Base-by-base conservation (phyloP, 768 basidiomycete species). In the Collybia sp. region DNA sequence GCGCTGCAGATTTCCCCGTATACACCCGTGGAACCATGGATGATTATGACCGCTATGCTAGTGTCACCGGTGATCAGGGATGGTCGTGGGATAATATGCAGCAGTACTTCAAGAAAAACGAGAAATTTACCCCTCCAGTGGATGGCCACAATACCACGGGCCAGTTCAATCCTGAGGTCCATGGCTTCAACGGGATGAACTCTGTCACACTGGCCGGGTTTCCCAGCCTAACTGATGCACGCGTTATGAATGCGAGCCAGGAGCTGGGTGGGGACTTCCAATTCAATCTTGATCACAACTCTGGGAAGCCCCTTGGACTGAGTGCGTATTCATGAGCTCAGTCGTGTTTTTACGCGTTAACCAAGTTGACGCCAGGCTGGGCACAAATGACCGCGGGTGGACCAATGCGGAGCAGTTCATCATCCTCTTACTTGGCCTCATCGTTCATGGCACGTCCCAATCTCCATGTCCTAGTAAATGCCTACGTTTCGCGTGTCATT, bases 31-130 rank as follows among this genome's bases (percentile, higher is more conserved):
- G 61, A 9, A 45, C 59, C 5, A 16, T 39, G 15, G 58, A 63
- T 15, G 66, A 68, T 35, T 68, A 51, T 20, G 52, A 68, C 42
- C 51, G 55, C 13, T 64, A 52, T 19, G 66, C 61, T 2, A 48
- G 37, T 2, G 38, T 61, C 5, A 58, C 62, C 1, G 57, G 60
- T 2, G 66, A 68, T 45, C 6, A 44, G n/a, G 64, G 65, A 3
- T 67, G 64, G 67, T 58, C 60, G 9, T 67, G 65, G 65, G 49
- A 61, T 17, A 50, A 40, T 2, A 42, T 67, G 38, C 43, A 54
- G n/a, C 54, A 52, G 6, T 63, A 64, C 37, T 56, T 62, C 40
- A 47, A 25, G 25, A 64, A 60, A 47, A 59, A 55, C 45, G 66
- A 66, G 53, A 49, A 47, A 25, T 58, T 43, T 2, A 37, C 35